Percentiles rank a stretch among this genome's conserved stretches.
These are phyloP conservation scores for Ceratocystis albifundus DNA, from an alignment of 2,329 filamentous ascomycete species.

Conservation along the genomic window DNA sequence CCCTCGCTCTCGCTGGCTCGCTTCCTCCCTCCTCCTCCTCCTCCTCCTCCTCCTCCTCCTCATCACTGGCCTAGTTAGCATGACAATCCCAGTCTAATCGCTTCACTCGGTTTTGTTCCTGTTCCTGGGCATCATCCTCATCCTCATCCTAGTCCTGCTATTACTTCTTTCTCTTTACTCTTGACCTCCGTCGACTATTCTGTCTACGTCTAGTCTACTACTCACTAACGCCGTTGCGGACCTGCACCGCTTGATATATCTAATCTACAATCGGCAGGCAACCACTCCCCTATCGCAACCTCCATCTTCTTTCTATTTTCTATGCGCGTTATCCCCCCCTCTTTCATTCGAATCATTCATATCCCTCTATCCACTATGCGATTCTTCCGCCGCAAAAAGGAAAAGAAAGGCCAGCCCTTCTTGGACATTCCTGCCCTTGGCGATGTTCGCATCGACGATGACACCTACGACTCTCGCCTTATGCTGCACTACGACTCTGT, in stretches of 20 bases:
- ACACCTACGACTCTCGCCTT: slow-evolving; percentile 15
- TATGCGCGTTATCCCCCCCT: slow-evolving; percentile 28
- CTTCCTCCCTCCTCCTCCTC: too few species aligned
- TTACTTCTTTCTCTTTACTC: background rate
- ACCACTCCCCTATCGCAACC: slow-evolving; percentile 8
- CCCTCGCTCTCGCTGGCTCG: too few species aligned
- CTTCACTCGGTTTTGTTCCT: background rate
- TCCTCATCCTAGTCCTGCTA: background rate
- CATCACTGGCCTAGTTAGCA: background rate
- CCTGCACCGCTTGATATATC: too few species aligned
- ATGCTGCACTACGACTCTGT: slow-evolving; percentile 28
- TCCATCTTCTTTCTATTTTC: slow-evolving; percentile 25
- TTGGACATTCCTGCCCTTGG: slow-evolving; percentile 26
- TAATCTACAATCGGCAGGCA: too few species aligned
- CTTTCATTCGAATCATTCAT: background rate
- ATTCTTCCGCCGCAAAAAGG: slow-evolving; percentile 31
- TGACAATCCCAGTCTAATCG: slow-evolving; percentile 2
- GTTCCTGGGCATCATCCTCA: background rate
- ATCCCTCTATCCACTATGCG: slow-evolving; percentile 20
- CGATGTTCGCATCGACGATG: slow-evolving; percentile 21
- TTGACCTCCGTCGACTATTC: background rate
- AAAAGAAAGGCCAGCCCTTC: slow-evolving; percentile 27
- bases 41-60: too few species aligned
- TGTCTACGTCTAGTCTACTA: too few species aligned
- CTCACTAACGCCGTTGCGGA: too few species aligned